Percentiles rank a stretch among this genome's conserved stretches.
Conservation (phyloP, 2,329 filamentous ascomycete genomes). For the Xylariaceae sp. region DNA sequence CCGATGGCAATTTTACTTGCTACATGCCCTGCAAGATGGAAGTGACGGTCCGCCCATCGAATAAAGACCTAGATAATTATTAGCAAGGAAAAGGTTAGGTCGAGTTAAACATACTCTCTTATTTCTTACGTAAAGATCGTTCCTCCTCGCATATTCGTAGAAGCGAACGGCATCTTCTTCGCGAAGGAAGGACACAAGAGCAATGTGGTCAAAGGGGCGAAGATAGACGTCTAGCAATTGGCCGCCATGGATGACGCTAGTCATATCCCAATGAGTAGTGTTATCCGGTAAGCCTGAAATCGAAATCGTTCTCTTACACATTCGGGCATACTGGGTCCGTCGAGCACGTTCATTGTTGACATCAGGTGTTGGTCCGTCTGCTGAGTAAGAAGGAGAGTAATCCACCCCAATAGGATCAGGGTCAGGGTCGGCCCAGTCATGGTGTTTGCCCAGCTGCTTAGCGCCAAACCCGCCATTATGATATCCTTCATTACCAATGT, state of each 20-base stretch:
- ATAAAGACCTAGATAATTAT: slow-evolving; percentile 60
- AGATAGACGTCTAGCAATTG: slow-evolving; percentile 70
- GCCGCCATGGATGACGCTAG: slow-evolving; percentile 68
- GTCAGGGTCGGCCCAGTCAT: slow-evolving; percentile 28
- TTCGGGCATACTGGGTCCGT: slow-evolving; percentile 39
- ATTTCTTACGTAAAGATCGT: slow-evolving; percentile 69
- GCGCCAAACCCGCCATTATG: slow-evolving; percentile 6
- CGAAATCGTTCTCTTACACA: slow-evolving; percentile 59
- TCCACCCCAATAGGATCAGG: slow-evolving; percentile 17
- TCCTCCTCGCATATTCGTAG: slow-evolving; percentile 62
- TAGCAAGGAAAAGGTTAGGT: slow-evolving; percentile 6
- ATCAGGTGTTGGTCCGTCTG: slow-evolving; percentile 24
- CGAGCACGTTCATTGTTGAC: slow-evolving; percentile 8
- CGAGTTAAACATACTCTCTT: slow-evolving; percentile 60
- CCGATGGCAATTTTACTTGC: slow-evolving; percentile 65
- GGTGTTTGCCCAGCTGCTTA: slow-evolving; percentile 13
- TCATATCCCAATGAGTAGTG: slow-evolving; percentile 68
- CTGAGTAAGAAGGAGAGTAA: slow-evolving; percentile 27
- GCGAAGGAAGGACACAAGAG: slow-evolving; percentile 71
- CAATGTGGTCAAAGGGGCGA: slow-evolving; percentile 59
- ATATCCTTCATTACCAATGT: slow-evolving; percentile 6
- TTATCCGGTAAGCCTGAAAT: slow-evolving; percentile 64
- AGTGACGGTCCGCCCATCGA: slow-evolving; percentile 73
- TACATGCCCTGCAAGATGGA: slow-evolving; percentile 64
- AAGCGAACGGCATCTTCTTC: slow-evolving; percentile 66